A percentile compares a stretch with the other conserved stretches of the same genome.
These are phyloP conservation scores for Verticillium nubilum DNA, from an alignment of 2,329 filamentous ascomycete genomes.

Conservation along the genomic window DNA sequence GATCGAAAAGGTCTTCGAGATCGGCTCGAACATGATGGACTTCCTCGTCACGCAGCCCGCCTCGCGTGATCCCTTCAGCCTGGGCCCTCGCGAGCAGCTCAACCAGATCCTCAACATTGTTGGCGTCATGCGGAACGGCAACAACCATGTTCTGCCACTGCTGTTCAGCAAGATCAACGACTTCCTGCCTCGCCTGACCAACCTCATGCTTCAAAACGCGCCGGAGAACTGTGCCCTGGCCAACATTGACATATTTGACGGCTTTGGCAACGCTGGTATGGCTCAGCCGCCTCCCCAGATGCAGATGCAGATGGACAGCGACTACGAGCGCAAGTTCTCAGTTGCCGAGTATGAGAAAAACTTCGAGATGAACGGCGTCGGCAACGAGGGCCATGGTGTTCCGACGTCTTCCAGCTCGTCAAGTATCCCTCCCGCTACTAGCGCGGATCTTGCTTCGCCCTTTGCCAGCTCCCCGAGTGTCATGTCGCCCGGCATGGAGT, in stretches of 20 bases:
- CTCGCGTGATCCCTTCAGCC: conserved; percentile 55
- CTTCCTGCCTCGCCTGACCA: conserved; percentile 56
- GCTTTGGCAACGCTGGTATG: conserved; percentile 59
- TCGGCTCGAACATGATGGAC: conserved; percentile 68
- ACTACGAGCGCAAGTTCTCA: conserved; percentile 40
- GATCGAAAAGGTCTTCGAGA: conserved; percentile 77
- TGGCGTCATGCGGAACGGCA: conserved; percentile 65
- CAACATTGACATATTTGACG: conserved; percentile 60
- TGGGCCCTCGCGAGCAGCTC: conserved; percentile 69
- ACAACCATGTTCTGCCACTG: conserved; percentile 71
- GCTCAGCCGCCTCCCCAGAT: conserved; percentile 41
- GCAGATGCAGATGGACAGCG: conserved; percentile 38
- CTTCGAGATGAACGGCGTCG: conserved; percentile 25
- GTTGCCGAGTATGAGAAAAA: conserved; percentile 37
- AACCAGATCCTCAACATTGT: conserved; percentile 63
- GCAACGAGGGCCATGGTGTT: conserved; percentile 26
- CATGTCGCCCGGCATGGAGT: conserved; percentile 48
- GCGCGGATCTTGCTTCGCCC: conserved; percentile 40
- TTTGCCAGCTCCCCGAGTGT: conserved; percentile 49
- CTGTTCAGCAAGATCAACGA: conserved; percentile 72
- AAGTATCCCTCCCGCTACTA: conserved; percentile 14
- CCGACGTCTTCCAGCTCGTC: conserved; percentile 16
- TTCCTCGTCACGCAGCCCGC: conserved; percentile 62
- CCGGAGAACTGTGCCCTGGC: conserved; percentile 49
- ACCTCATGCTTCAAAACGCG: conserved; percentile 53